Evolutionary conservation across 768 basidiomycete genomes (phyloP), one percentile per base, ranked within the genome.

Genomic region (Crepidotus variabilis): DNA sequence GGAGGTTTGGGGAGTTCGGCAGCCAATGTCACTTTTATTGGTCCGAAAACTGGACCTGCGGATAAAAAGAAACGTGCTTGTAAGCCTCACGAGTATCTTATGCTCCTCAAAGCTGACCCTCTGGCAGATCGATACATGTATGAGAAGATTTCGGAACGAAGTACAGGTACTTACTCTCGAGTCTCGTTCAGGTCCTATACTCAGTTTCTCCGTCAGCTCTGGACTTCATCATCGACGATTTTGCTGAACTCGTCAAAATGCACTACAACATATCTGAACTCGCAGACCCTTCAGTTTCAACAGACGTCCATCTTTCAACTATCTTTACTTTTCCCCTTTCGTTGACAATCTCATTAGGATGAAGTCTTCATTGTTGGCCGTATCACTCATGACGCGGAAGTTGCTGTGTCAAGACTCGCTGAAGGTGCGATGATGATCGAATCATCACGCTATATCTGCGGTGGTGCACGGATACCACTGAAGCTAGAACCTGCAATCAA

Each of bases 101-200:
- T 51, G 9, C 10, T 18, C 9, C 11, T 47, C 24, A 6, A 45
- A 22, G 52, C 23, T 49, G 35, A 47, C 11, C n/a, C 8, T 20
- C 22, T 36, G 35, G 22, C 61, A 92, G 89, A 87, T 78, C 83
- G 90, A 24, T 98, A 98, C 69, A 95, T 96, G 94, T 94, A 90
- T 65, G 94, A 98, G 70, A 94, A 92, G 72, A 78, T 89, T 22
- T 83, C 84, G 1, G 90, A 91, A 65, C 78, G 94, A 47, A 88
- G 92, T 59, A 88, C 88, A 78, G 86, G 94, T 92, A 69, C 62
- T 10, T 45, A 35, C 51, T 23, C 23, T 32, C 21, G 21, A n/a
- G 10, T 47, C 14, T 22, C 21, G 22, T 34, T 51, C 55, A 47
- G 59, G 47, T 2, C 14, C 55, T 32, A 22, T 39, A 52, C 51